A percentile compares a stretch with the other conserved stretches of the same genome.
Evolutionary conservation across 1,284 basidiomycete genomes (phyloP).

Genomic region (Spongispora temasekensis): DNA sequence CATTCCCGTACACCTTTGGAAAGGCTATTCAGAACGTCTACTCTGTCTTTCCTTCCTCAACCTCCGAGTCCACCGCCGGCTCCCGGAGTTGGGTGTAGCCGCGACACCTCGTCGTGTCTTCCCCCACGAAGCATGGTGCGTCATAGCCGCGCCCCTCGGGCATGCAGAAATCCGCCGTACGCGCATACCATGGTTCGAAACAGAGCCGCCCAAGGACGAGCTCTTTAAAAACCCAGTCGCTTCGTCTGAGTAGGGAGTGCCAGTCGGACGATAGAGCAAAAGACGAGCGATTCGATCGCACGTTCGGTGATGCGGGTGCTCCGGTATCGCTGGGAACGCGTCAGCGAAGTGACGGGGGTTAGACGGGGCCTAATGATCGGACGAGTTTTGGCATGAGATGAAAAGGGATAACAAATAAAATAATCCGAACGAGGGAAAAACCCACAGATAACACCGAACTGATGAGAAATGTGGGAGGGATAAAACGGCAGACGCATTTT

Average conservation of each 20-base stretch:
- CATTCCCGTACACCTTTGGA: slow-evolving; percentile 13
- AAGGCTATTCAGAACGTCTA: neutral
- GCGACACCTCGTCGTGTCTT: neutral
- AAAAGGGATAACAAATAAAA: slow-evolving; percentile 6
- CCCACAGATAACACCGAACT: slow-evolving; percentile 14
- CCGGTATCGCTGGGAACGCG: slow-evolving; percentile 21
- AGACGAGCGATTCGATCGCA: slow-evolving; percentile 5
- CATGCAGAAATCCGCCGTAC: neutral
- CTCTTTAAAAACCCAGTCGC: too few relatives aligned
- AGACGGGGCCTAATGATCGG: slow-evolving; percentile 14
- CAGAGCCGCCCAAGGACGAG: too few relatives aligned
- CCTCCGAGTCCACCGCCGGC: slow-evolving; percentile 12
- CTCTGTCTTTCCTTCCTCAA: neutral
- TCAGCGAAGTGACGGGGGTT: slow-evolving; percentile 9
- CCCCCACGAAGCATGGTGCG: neutral
- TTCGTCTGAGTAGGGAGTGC: too few relatives aligned
- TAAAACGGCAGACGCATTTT: slow-evolving; percentile 11
- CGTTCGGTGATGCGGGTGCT: slow-evolving; percentile 22
- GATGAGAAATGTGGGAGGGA: slow-evolving; percentile 1
- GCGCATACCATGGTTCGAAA: neutral
- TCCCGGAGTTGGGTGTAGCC: slow-evolving; percentile 22
- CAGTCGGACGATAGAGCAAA: too few relatives aligned
- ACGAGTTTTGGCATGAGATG: slow-evolving; percentile 13
- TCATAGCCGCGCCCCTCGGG: slow-evolving; percentile 5
- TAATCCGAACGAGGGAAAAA: slow-evolving; percentile 1